Evolutionary conservation across 1,139 yeast genomes (phyloP).

Genomic region (Scheffersomyces quercinus): DNA sequence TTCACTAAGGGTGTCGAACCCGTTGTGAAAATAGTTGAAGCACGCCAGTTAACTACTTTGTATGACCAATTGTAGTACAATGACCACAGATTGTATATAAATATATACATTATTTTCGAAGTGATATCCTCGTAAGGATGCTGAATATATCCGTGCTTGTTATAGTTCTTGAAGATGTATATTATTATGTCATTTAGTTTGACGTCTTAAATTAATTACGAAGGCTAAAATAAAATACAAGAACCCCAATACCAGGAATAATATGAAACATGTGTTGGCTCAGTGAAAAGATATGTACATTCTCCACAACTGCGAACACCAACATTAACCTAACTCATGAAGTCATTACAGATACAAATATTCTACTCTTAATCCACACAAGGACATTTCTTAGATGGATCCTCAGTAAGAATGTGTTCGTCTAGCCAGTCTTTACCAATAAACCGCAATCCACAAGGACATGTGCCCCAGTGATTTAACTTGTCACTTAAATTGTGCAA

Average conservation of each 20-base stretch:
- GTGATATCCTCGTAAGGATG: not conserved
- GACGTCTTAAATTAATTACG: too few relatives aligned
- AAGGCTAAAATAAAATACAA: too few relatives aligned
- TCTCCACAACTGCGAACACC: too few relatives aligned
- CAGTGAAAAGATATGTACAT: too few relatives aligned
- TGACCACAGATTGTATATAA: too few relatives aligned
- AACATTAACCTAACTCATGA: not conserved
- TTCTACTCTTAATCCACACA: slow-evolving; percentile 11
- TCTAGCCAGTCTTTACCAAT: slow-evolving; percentile 59
- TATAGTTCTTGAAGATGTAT: too few relatives aligned
- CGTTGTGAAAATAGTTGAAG: slow-evolving; percentile 3
- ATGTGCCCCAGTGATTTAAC: slow-evolving; percentile 52
- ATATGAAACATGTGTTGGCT: too few relatives aligned
- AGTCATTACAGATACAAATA: not conserved
- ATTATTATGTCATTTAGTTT: too few relatives aligned
- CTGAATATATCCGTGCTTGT: too few relatives aligned
- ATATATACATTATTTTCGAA: not conserved
- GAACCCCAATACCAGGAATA: too few relatives aligned
- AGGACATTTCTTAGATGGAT: slow-evolving; percentile 29
- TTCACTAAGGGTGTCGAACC: slow-evolving; percentile 3
- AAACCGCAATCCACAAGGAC: slow-evolving; percentile 57
- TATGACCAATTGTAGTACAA: slow-evolving; percentile 1
- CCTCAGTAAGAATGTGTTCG: slow-evolving; percentile 47
- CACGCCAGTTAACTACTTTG: slow-evolving; percentile 3
- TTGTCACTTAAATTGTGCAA: slow-evolving; percentile 57